Conservation (phyloP, 2,329 filamentous ascomycete species). For the Colletotrichum sp. region DNA sequence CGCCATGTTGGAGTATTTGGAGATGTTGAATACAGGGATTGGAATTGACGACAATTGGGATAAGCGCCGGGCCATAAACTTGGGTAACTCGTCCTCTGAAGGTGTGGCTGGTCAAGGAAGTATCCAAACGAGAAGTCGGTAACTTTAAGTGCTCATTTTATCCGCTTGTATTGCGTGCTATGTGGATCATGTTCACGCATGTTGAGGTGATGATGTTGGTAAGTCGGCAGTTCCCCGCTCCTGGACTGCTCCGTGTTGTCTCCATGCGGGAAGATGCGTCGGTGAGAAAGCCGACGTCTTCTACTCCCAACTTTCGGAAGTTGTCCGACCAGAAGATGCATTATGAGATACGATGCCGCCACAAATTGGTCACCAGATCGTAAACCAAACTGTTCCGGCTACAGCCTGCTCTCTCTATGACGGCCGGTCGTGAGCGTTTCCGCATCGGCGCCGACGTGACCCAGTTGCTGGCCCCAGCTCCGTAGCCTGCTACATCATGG, state of each 20-base stretch:
- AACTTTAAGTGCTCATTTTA: background rate
- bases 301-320: background rate
- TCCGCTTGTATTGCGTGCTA: background rate
- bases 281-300: slow-evolving; percentile 7
- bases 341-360: background rate
- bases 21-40: background rate
- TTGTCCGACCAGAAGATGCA: background rate
- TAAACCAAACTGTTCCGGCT: background rate
- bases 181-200: background rate
- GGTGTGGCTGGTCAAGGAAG: background rate
- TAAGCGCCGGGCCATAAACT: background rate
- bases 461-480: background rate
- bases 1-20: background rate
- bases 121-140: background rate
- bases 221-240: background rate
- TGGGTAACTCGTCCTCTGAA: background rate
- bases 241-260: background rate
- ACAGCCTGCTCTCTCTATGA: background rate
- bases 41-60: no score
- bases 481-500: background rate
- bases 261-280: background rate
- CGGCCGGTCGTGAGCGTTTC: background rate
- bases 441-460: background rate
- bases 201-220: background rate
- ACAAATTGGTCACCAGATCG: background rate